Evolutionary conservation across 345 rosid species (phyloP).

Genomic region (Pistacia vera): DNA sequence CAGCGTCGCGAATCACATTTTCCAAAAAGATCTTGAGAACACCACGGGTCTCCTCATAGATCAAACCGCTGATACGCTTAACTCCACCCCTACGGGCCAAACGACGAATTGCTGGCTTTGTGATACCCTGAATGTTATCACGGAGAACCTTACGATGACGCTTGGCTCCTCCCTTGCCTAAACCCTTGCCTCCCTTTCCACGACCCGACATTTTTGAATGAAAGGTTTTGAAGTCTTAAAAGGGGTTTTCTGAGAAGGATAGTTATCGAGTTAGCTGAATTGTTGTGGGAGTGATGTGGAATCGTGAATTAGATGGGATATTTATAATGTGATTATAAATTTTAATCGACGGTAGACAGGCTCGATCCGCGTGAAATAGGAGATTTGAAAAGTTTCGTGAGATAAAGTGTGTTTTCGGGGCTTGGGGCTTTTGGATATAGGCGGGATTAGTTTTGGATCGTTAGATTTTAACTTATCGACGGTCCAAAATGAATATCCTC

Average conservation of each 20-base stretch:
- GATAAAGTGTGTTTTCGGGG: neutral
- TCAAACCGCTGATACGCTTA: slow-evolving; percentile 56
- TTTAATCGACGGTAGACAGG: neutral
- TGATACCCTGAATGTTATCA: slow-evolving; percentile 65
- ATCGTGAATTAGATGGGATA: too few relatives aligned
- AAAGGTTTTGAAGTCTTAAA: neutral
- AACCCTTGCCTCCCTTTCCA: slow-evolving; percentile 67
- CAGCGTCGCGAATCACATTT: slow-evolving; percentile 50
- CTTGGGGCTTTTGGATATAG: neutral
- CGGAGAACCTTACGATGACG: slow-evolving; percentile 58
- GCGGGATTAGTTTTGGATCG: slow-evolving; percentile 7
- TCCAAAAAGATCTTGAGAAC: slow-evolving; percentile 59
- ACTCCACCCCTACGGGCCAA: slow-evolving; percentile 59
- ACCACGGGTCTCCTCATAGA: slow-evolving; percentile 60
- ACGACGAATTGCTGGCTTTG: slow-evolving; percentile 51
- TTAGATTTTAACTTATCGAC: slow-evolving; percentile 5
- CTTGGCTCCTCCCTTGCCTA: slow-evolving; percentile 66
- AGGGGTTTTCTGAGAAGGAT: too few relatives aligned
- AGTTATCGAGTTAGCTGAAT: too few relatives aligned
- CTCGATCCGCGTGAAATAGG: neutral
- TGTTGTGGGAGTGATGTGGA: neutral
- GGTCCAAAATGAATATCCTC: neutral
- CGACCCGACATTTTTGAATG: slow-evolving; percentile 47
- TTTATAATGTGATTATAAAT: neutral
- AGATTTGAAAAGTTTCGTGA: neutral